Base-by-base conservation (phyloP, 2,329 filamentous ascomycete genomes). In the Furcasterigmium sp. region DNA sequence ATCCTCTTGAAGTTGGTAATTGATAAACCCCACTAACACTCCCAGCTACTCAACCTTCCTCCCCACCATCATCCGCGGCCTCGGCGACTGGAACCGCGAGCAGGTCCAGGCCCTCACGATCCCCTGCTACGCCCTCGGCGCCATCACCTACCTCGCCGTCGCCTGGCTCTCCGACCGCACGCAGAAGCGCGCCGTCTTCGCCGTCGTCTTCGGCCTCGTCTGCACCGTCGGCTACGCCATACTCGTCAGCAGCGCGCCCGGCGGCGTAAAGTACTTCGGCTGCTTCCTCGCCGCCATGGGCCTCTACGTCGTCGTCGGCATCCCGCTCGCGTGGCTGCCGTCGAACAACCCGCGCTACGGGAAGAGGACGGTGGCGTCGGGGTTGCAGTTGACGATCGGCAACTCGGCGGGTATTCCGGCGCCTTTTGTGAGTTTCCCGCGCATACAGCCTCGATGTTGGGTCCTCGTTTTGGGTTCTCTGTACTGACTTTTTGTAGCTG, bases 91-190 rank as follows among this genome's bases (percentile, higher is more conserved):
- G 56, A 48, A 45, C n/a, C 51, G 17, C 0, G 49, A 54, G 2
- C 49, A 64, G 34, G 73, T 82, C 0, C 81, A 85, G 53, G 77
- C 80, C n/a, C 67, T 85, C 15, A 85, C 82, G 0, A 83, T 85
- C 30, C 82, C 82, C 1, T 83, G 80, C 56, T 85, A 85, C 47
- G 70, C 71, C 0, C 54, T 82, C 3, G 82, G 81, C 0, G 80
- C 80, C 0, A 68, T 83, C 15, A 75, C 69, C 0, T 85, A 82
- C 46, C 64, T 84, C 3, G 45, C 67, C 0, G 65, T 77, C 0
- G 80, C 80, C 3, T 73, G 70, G 54, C 60, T 80, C 32, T 81
- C 76, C 3, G 81, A 85, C 53, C 65, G 69, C 36, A 70, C 69
- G 36, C 78, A 83, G 52, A 64, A 63, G 15, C 72, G 82, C 37